phyloP scores from a whole-genome alignment of 2,329 filamentous ascomycete species.

The Epichloe gansuensis region DNA sequence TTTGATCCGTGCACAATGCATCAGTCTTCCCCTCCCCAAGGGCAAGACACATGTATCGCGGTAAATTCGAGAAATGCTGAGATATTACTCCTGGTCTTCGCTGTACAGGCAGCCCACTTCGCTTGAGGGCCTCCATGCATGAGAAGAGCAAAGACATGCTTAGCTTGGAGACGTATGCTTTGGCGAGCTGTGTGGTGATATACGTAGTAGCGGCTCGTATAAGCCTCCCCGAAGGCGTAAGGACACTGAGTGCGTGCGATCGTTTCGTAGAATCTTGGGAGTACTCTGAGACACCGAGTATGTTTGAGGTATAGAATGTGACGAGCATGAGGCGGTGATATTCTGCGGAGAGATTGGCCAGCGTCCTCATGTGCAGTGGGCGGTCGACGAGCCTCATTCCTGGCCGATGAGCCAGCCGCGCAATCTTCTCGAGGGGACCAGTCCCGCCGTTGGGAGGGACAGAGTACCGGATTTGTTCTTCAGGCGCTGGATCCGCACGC shows the following conservation, averaged over 20 bases:
- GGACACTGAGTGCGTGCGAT: conserved; percentile 13
- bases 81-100: conserved; percentile 45
- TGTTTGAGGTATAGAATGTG: conserved; percentile 37
- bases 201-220: conserved; percentile 34
- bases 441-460: conserved; percentile 58
- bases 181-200: conserved; percentile 46
- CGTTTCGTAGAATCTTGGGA: conserved; percentile 8
- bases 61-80: conserved; percentile 55
- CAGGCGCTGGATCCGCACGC: conserved; percentile 53
- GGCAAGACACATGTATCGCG: conserved; percentile 51
- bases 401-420: conserved; percentile 54
- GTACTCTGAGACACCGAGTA: conserved; percentile 44
- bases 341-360: conserved; percentile 42
- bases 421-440: conserved; percentile 47
- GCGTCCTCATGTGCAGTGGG: conserved; percentile 43
- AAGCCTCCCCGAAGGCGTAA: conserved; percentile 23
- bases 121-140: conserved; percentile 51
- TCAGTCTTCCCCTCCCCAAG: conserved; percentile 65
- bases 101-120: conserved; percentile 57
- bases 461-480: conserved; percentile 65
- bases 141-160: conserved; percentile 38
- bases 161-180: conserved; percentile 43
- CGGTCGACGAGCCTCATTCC: conserved; percentile 40
- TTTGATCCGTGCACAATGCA: conserved; percentile 46
- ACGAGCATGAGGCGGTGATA: conserved; percentile 47